A percentile compares a stretch with the other conserved stretches of the same genome.
These are phyloP conservation scores for Scenedesmus sp. DNA, from an alignment of 163 green algal species.

Conservation along the genomic window DNA sequence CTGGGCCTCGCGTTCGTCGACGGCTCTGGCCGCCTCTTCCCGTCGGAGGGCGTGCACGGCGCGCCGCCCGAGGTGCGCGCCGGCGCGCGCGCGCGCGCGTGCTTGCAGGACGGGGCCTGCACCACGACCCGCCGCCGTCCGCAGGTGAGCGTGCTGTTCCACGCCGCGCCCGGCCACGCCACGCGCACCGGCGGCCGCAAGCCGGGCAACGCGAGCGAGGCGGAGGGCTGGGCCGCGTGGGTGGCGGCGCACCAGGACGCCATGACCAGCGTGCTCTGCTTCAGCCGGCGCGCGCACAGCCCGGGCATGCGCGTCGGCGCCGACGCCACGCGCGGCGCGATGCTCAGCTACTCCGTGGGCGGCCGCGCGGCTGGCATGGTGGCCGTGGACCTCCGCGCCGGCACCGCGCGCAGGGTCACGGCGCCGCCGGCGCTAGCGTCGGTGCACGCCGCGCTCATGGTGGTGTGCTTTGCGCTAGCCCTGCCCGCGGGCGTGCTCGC, in stretches of 20 bases:
- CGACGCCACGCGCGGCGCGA: not conserved
- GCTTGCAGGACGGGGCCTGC: too few species aligned
- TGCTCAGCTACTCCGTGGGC: not conserved
- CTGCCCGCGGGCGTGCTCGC: too few species aligned
- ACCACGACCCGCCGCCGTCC: too few species aligned
- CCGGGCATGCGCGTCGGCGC: not conserved
- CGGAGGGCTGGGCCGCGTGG: slow-evolving; percentile 35
- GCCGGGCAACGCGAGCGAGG: not conserved
- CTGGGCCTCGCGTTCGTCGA: slow-evolving; percentile 26
- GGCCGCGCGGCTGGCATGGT: not conserved
- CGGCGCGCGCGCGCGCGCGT: too few species aligned
- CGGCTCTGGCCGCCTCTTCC: slow-evolving; percentile 6
- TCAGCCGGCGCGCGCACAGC: slow-evolving; percentile 19
- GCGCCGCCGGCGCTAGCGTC: not conserved
- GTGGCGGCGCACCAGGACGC: slow-evolving; percentile 22
- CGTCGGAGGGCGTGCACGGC: slow-evolving; percentile 27
- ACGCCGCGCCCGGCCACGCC: not conserved
- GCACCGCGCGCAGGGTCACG: not conserved
- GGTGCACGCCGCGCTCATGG: not conserved
- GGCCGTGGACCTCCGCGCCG: not conserved
- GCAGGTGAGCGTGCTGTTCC: slow-evolving; percentile 29
- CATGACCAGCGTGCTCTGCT: slow-evolving; percentile 29
- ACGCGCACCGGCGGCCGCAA: not conserved
- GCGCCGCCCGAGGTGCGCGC: not conserved
- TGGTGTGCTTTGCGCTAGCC: too few species aligned